Evolutionary conservation across 1,284 basidiomycete species (phyloP).

Genomic region (Schizophyllum amplum): DNA sequence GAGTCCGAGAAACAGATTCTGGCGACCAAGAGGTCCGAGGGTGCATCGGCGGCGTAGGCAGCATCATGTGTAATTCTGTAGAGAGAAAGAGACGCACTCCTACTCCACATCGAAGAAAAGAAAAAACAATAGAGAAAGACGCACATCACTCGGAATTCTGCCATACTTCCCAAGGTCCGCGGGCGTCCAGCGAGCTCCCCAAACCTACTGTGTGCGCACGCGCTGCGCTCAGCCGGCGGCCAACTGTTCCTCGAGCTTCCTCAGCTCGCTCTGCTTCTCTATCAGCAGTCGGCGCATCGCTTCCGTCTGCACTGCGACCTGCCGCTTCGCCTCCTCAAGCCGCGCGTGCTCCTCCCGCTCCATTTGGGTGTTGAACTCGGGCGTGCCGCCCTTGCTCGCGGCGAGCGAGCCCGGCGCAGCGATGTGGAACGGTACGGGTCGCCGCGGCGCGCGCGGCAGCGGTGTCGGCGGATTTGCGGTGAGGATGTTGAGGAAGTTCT

Average conservation of each 20-base stretch:
- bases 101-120: too few relatives aligned
- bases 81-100: background rate
- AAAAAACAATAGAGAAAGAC: too few relatives aligned
- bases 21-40: background rate
- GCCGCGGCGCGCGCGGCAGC: constrained; percentile 47
- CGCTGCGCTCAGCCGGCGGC: background rate
- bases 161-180: background rate
- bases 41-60: background rate
- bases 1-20: background rate
- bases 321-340: constrained; percentile 70
- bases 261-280: constrained; percentile 69
- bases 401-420: constrained; percentile 57
- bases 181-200: too few relatives aligned
- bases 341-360: constrained; percentile 80
- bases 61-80: background rate
- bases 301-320: constrained; percentile 59
- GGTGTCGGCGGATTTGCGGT: constrained; percentile 79
- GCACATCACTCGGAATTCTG: background rate
- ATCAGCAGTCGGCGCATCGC: constrained; percentile 50
- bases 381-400: constrained; percentile 54
- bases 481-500: constrained; percentile 81
- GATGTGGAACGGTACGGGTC: constrained; percentile 63
- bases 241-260: constrained; percentile 48
- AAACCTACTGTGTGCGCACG: too few relatives aligned
- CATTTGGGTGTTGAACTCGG: constrained; percentile 80